Evolutionary conservation across 495 filamentous ascomycete species (phyloP).

Genomic region (Articulospora tetracladia): DNA sequence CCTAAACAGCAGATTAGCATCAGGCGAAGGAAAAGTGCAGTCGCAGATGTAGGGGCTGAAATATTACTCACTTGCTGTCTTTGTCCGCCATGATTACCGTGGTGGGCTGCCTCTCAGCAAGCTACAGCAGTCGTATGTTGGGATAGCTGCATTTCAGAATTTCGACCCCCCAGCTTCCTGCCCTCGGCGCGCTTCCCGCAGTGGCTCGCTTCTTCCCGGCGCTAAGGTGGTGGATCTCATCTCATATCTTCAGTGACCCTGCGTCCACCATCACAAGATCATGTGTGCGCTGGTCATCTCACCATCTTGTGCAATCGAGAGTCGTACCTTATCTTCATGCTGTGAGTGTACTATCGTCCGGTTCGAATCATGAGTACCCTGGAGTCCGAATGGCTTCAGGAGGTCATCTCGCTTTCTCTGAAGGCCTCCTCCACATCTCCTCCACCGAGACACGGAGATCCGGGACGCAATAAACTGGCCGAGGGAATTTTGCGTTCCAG

Average conservation of each 20-base stretch:
- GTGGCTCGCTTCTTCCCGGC: conserved; percentile 6
- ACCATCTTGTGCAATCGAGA: background rate
- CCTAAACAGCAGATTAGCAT: conserved; percentile 22
- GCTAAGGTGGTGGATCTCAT: background rate
- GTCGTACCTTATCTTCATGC: background rate
- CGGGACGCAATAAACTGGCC: conserved; percentile 13
- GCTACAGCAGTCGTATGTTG: background rate
- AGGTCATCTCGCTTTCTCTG: conserved; percentile 14
- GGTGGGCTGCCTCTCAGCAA: background rate
- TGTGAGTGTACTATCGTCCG: background rate
- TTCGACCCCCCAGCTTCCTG: background rate
- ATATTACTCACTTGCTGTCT: conserved; percentile 15
- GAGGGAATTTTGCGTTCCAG: conserved; percentile 17
- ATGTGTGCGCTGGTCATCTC: background rate
- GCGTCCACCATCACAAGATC: background rate
- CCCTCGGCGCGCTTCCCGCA: background rate
- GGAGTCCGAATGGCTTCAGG: conserved; percentile 22
- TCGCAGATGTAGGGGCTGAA: background rate
- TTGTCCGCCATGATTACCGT: conserved; percentile 21
- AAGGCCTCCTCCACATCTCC: conserved; percentile 1
- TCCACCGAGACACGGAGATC: conserved; percentile 7
- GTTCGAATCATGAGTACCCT: conserved; percentile 5
- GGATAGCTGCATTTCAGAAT: background rate
- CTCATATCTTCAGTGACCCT: background rate
- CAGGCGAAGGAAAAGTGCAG: background rate